Percentiles rank a stretch among this genome's conserved stretches.
These are phyloP conservation scores for Russula emetica DNA, from an alignment of 768 basidiomycete species.

Conservation along the genomic window DNA sequence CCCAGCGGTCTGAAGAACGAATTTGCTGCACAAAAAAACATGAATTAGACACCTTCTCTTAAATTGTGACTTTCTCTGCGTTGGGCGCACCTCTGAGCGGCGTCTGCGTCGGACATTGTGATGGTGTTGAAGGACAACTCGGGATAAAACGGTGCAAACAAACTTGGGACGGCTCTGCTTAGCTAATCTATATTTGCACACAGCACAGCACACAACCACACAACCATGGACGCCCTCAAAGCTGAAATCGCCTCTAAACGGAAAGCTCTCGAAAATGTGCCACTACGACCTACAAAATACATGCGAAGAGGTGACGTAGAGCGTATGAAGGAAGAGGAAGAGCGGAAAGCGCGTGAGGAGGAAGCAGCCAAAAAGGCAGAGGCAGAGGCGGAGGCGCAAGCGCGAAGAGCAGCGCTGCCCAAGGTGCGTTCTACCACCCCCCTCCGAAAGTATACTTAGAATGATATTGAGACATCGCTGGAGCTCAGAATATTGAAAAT, in stretches of 20 bases:
- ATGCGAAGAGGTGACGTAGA: conserved; percentile 86
- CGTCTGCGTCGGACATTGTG: conserved; percentile 57
- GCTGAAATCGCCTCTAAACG: conserved; percentile 87
- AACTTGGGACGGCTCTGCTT: conserved; percentile 10
- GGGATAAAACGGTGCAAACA: conserved; percentile 30
- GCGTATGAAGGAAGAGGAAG: conserved; percentile 26
- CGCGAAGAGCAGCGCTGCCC: conserved; percentile 22
- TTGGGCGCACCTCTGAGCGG: conserved; percentile 47
- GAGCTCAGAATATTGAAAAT: conserved; percentile 22
- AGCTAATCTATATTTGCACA: conserved; percentile 8
- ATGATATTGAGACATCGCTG: conserved; percentile 25
- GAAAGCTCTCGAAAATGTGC: conserved; percentile 58
- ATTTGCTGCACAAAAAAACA: conserved; percentile 51
- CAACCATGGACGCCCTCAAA: conserved; percentile 81
- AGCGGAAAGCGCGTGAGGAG: conserved; percentile 26
- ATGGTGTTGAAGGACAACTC: conserved; percentile 31
- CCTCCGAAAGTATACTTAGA: not conserved
- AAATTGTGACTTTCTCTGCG: not conserved
- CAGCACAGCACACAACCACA: not conserved
- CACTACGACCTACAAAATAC: conserved; percentile 72
- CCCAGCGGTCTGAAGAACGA: conserved; percentile 87
- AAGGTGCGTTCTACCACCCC: conserved; percentile 34
- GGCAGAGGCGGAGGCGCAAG: not conserved
- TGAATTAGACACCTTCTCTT: conserved; percentile 24
- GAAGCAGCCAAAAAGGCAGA: conserved; percentile 24